Conservation (phyloP, 805 yeast genomes). For the Wickerhamomyces chambardii region DNA sequence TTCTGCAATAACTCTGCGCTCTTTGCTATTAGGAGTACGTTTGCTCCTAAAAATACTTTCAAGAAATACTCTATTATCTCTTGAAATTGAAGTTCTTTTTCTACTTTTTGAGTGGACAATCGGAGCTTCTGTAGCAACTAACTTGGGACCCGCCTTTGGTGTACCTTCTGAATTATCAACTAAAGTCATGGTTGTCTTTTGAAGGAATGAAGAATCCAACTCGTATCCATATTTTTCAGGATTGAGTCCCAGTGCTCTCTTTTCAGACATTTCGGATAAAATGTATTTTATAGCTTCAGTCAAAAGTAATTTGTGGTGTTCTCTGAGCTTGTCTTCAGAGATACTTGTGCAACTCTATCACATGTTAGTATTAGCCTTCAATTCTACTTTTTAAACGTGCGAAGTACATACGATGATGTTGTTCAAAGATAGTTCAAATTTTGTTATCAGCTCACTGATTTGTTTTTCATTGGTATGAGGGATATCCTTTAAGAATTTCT, state of each 20-base stretch:
- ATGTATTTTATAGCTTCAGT: neutral
- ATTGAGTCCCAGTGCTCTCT: neutral
- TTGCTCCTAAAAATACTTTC: conserved; percentile 14
- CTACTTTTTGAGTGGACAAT: neutral
- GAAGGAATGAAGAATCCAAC: neutral
- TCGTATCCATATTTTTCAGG: neutral
- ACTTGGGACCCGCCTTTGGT: neutral
- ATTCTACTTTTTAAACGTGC: no score
- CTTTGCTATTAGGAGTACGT: conserved; percentile 19
- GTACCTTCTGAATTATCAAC: neutral
- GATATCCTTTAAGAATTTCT: neutral
- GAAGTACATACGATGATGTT: neutral
- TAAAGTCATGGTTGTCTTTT: neutral
- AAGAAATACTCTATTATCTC: conserved; percentile 6
- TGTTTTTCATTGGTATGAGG: neutral
- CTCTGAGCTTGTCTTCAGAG: neutral
- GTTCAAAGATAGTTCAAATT: neutral
- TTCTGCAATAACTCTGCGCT: conserved; percentile 20
- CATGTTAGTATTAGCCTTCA: neutral
- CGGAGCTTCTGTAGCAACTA: no score
- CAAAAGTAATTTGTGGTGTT: neutral
- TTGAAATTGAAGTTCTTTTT: conserved; percentile 6
- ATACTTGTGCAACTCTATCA: neutral
- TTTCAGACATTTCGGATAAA: neutral
- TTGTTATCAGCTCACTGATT: neutral